These are phyloP conservation scores for Termitomyces titanicus DNA, from an alignment of 768 basidiomycete species.

Conservation along the genomic window DNA sequence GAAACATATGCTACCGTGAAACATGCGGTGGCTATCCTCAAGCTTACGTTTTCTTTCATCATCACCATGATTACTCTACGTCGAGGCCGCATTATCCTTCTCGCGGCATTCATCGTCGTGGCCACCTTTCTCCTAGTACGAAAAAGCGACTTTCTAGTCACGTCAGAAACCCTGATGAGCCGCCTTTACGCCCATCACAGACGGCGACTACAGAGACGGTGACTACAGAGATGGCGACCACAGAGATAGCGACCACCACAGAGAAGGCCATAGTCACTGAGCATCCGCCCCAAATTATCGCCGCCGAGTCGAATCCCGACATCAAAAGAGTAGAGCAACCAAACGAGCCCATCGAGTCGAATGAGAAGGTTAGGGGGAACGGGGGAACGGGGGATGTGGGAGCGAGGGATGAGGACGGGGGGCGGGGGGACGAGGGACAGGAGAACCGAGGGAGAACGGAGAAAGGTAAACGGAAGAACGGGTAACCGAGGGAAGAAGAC, in stretches of 20 bases:
- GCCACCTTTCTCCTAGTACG: not conserved
- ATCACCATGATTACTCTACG: slow-evolving; percentile 8
- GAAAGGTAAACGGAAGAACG: no score
- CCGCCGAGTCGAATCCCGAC: not conserved
- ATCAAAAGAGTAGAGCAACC: not conserved
- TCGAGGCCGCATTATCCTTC: slow-evolving; percentile 5
- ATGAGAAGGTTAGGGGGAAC: not conserved
- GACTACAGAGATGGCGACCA: not conserved
- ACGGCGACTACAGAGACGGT: no score
- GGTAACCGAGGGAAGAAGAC: no score
- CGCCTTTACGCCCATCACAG: slow-evolving; percentile 2
- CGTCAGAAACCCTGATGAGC: not conserved
- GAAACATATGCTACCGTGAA: no score
- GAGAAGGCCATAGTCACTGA: not conserved
- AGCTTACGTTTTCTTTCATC: not conserved
- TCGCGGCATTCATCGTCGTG: slow-evolving; percentile 1
- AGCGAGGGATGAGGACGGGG: no score
- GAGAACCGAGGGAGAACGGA: no score
- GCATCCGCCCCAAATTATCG: not conserved
- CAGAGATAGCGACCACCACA: no score
- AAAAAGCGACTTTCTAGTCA: slow-evolving; percentile 5
- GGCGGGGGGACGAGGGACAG: no score
- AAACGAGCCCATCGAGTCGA: not conserved
- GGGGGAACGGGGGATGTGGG: no score
- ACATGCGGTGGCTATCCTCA: no score